Evolutionary conservation across 1,284 basidiomycete genomes (phyloP), one percentile per base, ranked within the genome.

Genomic region (Termitomyces sp.): DNA sequence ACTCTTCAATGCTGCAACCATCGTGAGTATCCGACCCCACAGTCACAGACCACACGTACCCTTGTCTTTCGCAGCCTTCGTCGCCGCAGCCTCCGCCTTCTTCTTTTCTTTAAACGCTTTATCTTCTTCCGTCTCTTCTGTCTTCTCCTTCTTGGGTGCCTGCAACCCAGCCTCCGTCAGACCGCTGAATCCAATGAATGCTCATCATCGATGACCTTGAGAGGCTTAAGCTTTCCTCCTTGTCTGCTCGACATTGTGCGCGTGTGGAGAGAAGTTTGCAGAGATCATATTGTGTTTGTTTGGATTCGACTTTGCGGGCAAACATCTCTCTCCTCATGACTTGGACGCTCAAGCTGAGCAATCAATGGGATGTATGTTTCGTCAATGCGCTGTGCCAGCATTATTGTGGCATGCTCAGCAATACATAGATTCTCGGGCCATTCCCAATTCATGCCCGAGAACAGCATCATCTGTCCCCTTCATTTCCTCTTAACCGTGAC

Each of bases 391-490:
- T 46, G 13, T 36, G 6, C 15, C 24, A 48, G n/a, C n/a, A 21
- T 2, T 17, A 21, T 43, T n/a, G 10, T 15, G 9, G 13, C 31
- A 36, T 48, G n/a, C 33, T 44, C 39, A 38, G 44, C 26, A 28
- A 3, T 43, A 48, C 19, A 28, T 42, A 63, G 63, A 39, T 64
- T 21, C 76, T 92, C 9, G 90, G 88, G 1, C 90, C 89, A 0
- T 91, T 91, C 64, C 89, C 89, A 2, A 82, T 89, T 30, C 86
- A 89, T 59, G 88, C 90, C 8, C 76, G 90, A 62, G 90, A 92
- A 62, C 89, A 91, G 54, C 84, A 90, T 56, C 84, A 83, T 61
- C 68, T 92, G 12, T 87, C 86, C 1, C 89, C 89, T 1, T 77
- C 84, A 1, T 90, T 82, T 63, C 90, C 88, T 17, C 62, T 91